Evolutionary conservation across 768 basidiomycete species (phyloP).

Genomic region (Boletus reticuloceps): DNA sequence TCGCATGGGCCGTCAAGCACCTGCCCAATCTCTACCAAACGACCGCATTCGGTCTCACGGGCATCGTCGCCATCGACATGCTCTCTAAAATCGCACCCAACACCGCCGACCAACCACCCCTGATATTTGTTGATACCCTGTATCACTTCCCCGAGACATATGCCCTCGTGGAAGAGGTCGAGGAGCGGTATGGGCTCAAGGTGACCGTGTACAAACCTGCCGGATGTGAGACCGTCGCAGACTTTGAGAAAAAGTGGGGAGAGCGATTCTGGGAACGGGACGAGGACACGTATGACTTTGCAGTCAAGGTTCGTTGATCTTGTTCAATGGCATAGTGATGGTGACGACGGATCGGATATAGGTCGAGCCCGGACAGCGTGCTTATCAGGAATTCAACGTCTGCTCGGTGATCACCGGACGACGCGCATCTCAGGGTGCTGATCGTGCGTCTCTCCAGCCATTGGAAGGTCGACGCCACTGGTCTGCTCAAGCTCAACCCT

Average conservation of each 20-base stretch:
- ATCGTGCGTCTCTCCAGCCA: constrained; percentile 76
- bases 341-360: constrained; percentile 25
- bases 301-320: constrained; percentile 71
- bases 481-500: constrained; percentile 92
- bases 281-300: constrained; percentile 86
- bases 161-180: constrained; percentile 81
- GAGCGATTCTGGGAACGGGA: constrained; percentile 83
- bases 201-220: constrained; percentile 80
- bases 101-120: constrained; percentile 54
- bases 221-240: constrained; percentile 59
- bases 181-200: constrained; percentile 65
- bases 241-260: constrained; percentile 82
- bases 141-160: constrained; percentile 96
- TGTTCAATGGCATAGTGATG: background rate
- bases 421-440: constrained; percentile 90
- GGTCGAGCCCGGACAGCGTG: constrained; percentile 92
- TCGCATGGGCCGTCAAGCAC: constrained; percentile 79
- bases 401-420: constrained; percentile 93
- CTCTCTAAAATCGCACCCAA: constrained; percentile 71
- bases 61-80: constrained; percentile 93
- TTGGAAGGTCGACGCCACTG: constrained; percentile 89
- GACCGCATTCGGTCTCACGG: constrained; percentile 95
- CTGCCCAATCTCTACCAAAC: constrained; percentile 87
- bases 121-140: constrained; percentile 96
- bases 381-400: constrained; percentile 77